Evolutionary conservation across 768 basidiomycete genomes (phyloP).

Genomic region (Leccinum sublutescens): DNA sequence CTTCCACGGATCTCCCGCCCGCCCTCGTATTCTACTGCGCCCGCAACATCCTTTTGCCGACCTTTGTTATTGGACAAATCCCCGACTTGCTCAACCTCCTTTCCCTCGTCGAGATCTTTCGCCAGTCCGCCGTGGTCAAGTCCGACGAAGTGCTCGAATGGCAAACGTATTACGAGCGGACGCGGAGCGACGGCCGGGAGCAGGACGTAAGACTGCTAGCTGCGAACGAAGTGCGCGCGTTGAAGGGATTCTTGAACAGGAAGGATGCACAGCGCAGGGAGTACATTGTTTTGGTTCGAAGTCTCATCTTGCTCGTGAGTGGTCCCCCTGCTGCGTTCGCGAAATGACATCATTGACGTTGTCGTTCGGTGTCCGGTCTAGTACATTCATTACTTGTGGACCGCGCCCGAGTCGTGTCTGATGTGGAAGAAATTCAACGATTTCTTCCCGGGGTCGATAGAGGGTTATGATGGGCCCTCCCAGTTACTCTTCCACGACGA

Average conservation of each 20-base stretch:
- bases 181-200: conserved; percentile 1
- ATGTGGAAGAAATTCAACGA: conserved; percentile 21
- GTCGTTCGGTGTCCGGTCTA: conserved; percentile 1
- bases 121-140: conserved; percentile 16
- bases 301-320: conserved; percentile 24
- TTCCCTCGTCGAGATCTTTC: conserved; percentile 21
- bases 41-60: conserved; percentile 30
- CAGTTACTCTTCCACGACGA: conserved; percentile 22
- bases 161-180: conserved; percentile 24
- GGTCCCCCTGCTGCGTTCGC: background rate
- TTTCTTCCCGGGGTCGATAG: conserved; percentile 28
- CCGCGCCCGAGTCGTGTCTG: conserved; percentile 27
- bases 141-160: conserved; percentile 23
- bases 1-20: conserved; percentile 7
- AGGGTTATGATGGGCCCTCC: conserved; percentile 13
- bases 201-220: conserved; percentile 21
- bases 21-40: conserved; percentile 25
- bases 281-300: conserved; percentile 25
- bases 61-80: conserved; percentile 31
- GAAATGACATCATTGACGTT: background rate
- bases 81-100: conserved; percentile 30
- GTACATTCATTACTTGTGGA: conserved; percentile 32
- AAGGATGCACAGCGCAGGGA: conserved; percentile 17
- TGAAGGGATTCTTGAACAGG: conserved; percentile 13
- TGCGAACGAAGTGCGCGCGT: conserved; percentile 11